These are phyloP conservation scores for Mrakia gelida DNA, from an alignment of 768 basidiomycete species.

Conservation along the genomic window DNA sequence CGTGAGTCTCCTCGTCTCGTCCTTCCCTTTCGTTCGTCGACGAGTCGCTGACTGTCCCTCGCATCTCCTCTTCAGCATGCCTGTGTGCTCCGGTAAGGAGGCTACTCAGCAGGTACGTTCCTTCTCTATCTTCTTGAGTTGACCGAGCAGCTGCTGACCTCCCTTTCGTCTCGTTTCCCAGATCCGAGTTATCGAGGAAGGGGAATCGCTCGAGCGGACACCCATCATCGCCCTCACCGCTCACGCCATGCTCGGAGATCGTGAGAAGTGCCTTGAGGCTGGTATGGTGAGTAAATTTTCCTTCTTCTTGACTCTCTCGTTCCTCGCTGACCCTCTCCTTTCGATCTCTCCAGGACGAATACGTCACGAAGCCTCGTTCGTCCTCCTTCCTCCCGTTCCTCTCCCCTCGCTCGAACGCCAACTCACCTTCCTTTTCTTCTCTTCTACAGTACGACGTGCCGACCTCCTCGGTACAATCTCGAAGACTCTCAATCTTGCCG, in stretches of 20 bases:
- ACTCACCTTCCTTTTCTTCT: slow-evolving; percentile 39
- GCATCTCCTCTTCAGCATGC: slow-evolving; percentile 49
- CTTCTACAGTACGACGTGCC: slow-evolving; percentile 37
- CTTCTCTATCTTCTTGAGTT: slow-evolving; percentile 47
- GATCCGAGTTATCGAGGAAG: slow-evolving; percentile 67
- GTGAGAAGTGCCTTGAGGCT: slow-evolving; percentile 44
- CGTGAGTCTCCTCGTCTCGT: not conserved
- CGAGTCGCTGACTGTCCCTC: not conserved
- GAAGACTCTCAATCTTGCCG: slow-evolving; percentile 23
- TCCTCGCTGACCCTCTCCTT: not conserved
- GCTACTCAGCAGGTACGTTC: slow-evolving; percentile 64
- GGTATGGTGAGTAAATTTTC: slow-evolving; percentile 34
- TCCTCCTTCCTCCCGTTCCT: not conserved
- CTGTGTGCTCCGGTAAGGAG: slow-evolving; percentile 90
- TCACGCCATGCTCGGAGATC: slow-evolving; percentile 64
- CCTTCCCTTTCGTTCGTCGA: not conserved
- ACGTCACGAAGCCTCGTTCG: slow-evolving; percentile 41
- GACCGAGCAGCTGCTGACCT: not conserved
- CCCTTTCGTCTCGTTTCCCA: not conserved
- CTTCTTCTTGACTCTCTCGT: not conserved
- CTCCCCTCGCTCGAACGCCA: slow-evolving; percentile 27
- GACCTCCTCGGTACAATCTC: slow-evolving; percentile 44
- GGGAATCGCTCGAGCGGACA: slow-evolving; percentile 63
- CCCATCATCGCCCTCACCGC: slow-evolving; percentile 97
- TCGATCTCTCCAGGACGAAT: slow-evolving; percentile 37